phyloP scores from a whole-genome alignment of 495 filamentous ascomycete species.

The Daldinia concentrica region DNA sequence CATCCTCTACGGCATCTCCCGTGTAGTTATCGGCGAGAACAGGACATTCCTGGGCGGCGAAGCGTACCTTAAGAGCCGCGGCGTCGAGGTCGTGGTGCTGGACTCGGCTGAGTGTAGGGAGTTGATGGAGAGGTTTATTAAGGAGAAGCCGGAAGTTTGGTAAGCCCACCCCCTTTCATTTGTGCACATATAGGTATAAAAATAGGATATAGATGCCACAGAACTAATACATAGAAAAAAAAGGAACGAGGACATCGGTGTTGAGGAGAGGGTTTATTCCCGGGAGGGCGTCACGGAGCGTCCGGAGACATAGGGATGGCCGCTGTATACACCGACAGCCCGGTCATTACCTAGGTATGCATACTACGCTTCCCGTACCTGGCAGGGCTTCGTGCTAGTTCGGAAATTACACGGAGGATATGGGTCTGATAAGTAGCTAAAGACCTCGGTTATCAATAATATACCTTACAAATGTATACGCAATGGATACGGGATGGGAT shows the following conservation, averaged over 20 bases:
- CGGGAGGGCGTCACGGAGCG: slow-evolving; percentile 40
- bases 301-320: neutral
- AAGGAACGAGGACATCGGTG: slow-evolving; percentile 82
- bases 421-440: neutral
- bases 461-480: too few relatives aligned
- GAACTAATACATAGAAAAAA: slow-evolving; percentile 5
- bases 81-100: slow-evolving; percentile 79
- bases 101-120: slow-evolving; percentile 73
- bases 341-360: too few relatives aligned
- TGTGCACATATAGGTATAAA: too few relatives aligned
- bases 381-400: neutral
- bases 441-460: neutral
- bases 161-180: slow-evolving; percentile 46
- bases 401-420: neutral
- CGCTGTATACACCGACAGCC: too few relatives aligned
- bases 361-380: too few relatives aligned
- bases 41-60: slow-evolving; percentile 81
- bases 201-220: neutral
- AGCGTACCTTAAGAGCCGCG: slow-evolving; percentile 72
- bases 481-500: neutral
- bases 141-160: slow-evolving; percentile 80
- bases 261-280: slow-evolving; percentile 60
- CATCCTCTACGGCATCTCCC: slow-evolving; percentile 79
- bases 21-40: slow-evolving; percentile 88
- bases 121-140: slow-evolving; percentile 80